Conservation (phyloP, 2,329 filamentous ascomycete genomes). For the Laburnicola sp. region DNA sequence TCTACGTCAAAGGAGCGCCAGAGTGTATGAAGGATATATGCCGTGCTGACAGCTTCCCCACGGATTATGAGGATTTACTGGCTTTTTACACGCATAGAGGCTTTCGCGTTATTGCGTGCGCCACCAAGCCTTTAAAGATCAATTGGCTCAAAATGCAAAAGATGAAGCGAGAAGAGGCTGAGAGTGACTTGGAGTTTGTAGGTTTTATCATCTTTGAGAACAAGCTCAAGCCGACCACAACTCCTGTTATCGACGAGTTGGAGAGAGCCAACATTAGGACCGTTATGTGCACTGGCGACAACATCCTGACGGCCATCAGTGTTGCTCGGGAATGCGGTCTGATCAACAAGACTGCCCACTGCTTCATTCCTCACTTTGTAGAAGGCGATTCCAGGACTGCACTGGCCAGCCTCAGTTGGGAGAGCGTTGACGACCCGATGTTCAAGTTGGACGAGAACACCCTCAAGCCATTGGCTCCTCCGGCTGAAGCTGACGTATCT, state of each 20-base stretch:
- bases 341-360: constrained; percentile 78
- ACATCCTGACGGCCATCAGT: constrained; percentile 94
- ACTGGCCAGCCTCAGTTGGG: constrained; percentile 77
- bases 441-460: constrained; percentile 79
- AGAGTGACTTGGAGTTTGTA: constrained; percentile 80
- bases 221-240: constrained; percentile 88
- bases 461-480: constrained; percentile 73
- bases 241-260: constrained; percentile 79
- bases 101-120: constrained; percentile 94
- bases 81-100: constrained; percentile 93
- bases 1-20: constrained; percentile 95
- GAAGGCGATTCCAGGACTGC: constrained; percentile 77
- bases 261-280: constrained; percentile 80
- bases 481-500: constrained; percentile 75
- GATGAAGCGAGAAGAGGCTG: constrained; percentile 83
- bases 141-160: constrained; percentile 95
- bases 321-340: constrained; percentile 89
- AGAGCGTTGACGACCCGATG: constrained; percentile 86
- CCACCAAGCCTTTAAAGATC: constrained; percentile 85
- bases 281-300: constrained; percentile 97
- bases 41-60: constrained; percentile 77
- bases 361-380: constrained; percentile 87
- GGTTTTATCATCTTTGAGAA: constrained; percentile 99
- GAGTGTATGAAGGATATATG: constrained; percentile 97
- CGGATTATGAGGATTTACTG: constrained; percentile 86